These are phyloP conservation scores for Calophaca sinica DNA, from an alignment of 306 rosid species.

Conservation along the genomic window DNA sequence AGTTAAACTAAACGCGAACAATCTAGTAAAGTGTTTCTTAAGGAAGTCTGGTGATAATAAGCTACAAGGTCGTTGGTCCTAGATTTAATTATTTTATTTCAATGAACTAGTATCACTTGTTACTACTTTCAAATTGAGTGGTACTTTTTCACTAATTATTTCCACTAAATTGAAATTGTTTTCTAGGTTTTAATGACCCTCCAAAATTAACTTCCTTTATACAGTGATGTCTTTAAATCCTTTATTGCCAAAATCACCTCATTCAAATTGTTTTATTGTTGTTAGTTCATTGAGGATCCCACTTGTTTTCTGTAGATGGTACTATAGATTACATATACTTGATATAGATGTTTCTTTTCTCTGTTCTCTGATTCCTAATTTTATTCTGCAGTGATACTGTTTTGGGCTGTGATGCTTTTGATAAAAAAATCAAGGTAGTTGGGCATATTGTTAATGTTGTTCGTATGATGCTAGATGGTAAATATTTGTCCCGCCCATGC, in stretches of 20 bases:
- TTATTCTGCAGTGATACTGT: background rate
- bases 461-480: background rate
- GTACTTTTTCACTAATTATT: too few relatives aligned
- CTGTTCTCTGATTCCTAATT: background rate
- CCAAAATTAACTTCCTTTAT: background rate
- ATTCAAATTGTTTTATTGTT: too few relatives aligned
- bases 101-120: too few relatives aligned
- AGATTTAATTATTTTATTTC: too few relatives aligned
- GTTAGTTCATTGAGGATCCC: background rate
- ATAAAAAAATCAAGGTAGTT: background rate
- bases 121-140: background rate
- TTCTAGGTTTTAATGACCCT: background rate
- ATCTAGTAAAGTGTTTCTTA: background rate
- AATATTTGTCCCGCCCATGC: conserved; percentile 1
- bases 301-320: background rate
- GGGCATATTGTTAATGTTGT: background rate
- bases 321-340: background rate
- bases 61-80: too few relatives aligned
- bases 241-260: too few relatives aligned
- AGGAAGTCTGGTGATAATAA: too few relatives aligned
- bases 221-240: too few relatives aligned
- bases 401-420: background rate
- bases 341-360: background rate
- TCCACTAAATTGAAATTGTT: background rate
- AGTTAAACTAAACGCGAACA: background rate